Base-by-base conservation (phyloP, 2,329 filamentous ascomycete species). In the Scortechinia acanthostroma region DNA sequence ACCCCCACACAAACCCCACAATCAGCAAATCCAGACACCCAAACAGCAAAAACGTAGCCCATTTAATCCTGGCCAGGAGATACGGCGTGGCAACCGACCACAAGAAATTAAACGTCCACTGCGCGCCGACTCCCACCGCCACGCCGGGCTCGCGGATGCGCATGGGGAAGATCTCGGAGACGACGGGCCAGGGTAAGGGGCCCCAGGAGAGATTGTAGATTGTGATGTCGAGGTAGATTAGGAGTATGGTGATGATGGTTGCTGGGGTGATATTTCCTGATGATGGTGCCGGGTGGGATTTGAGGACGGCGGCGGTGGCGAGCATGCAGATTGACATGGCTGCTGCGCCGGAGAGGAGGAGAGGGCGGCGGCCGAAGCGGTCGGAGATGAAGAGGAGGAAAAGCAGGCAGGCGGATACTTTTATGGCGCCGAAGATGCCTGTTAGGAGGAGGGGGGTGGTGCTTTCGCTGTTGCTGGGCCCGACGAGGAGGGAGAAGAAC, bases 291-390 rank as follows among this genome's bases (percentile, higher is more conserved):
- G 15, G 71, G 63, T n/a, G 75, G 60, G n/a, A 64, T 59, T 40
- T 40, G 35, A 40, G 13, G 6, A 40, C 35, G 17, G 17, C 6
- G 13, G 68, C 66, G 30, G 75, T 68, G 43, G 74, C 70, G 43
- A 76, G 65, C 71, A 76, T 74, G 53, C 70, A 74, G 0, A 58
- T 57, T 22, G 68, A 70, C 72, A 76, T 76, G 30, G 69, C 62
- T 40, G 66, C 63, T 0, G 71, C 66, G 1, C 72, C 73, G 2
- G 55, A 58, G 21, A 76, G 61, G n/a, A 77, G 66, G 0, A 70
- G 69, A 10, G 64, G 61, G 13, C 66, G 61, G 22, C 73, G 69
- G 2, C 72, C 72, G 21, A 76, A 58, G 3, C 65, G 61, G 50
- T 76, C 73, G 25, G 75, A 63, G 15, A 74, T 57, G 50, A 69